Percentiles rank a stretch among this genome's conserved stretches.
phyloP scores from a whole-genome alignment of 2,329 filamentous ascomycete species.

The Fusarium sp. region DNA sequence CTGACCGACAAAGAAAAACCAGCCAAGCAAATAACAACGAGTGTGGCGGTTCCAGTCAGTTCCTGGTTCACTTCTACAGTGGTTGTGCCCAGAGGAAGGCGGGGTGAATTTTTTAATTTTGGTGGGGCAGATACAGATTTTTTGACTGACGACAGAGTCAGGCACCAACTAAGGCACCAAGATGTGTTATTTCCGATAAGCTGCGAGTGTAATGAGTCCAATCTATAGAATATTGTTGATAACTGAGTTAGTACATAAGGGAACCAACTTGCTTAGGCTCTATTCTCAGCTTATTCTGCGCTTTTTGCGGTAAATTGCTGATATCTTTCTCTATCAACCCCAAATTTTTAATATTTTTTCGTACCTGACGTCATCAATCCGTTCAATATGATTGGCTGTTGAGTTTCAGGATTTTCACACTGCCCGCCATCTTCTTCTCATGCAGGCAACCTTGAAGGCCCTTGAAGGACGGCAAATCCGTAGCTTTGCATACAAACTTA shows the following conservation, averaged over 20 bases:
- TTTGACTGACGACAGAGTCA: constrained; percentile 46
- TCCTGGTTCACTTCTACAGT: constrained; percentile 34
- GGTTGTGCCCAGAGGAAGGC: constrained; percentile 45
- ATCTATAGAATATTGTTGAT: background rate
- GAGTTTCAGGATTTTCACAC: constrained; percentile 29
- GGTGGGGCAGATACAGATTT: constrained; percentile 51
- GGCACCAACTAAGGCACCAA: constrained; percentile 51
- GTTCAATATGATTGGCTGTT: constrained; percentile 31
- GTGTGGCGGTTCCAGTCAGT: constrained; percentile 43
- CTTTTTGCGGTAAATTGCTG: constrained; percentile 1
- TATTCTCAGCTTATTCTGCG: background rate
- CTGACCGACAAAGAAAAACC: constrained; percentile 38
- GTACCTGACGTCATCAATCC: constrained; percentile 40
- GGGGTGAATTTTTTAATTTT: constrained; percentile 52
- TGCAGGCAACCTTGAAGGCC: constrained; percentile 24
- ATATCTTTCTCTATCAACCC: background rate
- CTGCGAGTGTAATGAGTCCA: background rate
- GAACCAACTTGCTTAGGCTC: background rate
- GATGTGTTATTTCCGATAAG: constrained; percentile 1
- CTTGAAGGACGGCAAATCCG: constrained; percentile 29
- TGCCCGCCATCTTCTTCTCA: constrained; percentile 15
- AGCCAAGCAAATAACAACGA: constrained; percentile 37
- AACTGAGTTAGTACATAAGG: background rate
- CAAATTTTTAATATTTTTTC: background rate
- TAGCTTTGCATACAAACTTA: constrained; percentile 2